These are phyloP conservation scores for Hypericum perforatum DNA, from an alignment of 345 rosid genomes.

Conservation along the genomic window DNA sequence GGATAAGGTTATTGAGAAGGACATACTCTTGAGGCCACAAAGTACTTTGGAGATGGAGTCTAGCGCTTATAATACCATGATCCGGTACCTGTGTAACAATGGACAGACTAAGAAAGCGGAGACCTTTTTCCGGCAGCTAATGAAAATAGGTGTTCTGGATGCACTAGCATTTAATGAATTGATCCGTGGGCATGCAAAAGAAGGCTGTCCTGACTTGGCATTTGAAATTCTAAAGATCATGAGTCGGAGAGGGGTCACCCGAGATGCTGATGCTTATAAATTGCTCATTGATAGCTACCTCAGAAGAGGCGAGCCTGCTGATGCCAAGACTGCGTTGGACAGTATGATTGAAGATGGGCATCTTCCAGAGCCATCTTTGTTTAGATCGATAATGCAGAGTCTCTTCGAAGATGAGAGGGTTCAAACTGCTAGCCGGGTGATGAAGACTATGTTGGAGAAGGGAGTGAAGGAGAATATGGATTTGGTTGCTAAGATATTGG, in stretches of 20 bases:
- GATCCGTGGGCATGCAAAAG: constrained; percentile 67
- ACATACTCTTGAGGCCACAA: constrained; percentile 65
- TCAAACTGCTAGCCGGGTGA: constrained; percentile 86
- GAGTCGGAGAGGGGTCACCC: constrained; percentile 63
- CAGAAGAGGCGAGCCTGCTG: constrained; percentile 90
- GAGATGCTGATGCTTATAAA: constrained; percentile 60
- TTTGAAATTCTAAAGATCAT: constrained; percentile 79
- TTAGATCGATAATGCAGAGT: constrained; percentile 75
- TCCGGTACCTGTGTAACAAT: constrained; percentile 54
- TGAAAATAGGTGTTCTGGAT: constrained; percentile 80
- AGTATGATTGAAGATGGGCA: constrained; percentile 80
- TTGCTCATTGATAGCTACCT: constrained; percentile 72
- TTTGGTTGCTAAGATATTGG: constrained; percentile 62
- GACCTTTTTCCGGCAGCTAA: constrained; percentile 68
- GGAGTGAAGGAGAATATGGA: constrained; percentile 72
- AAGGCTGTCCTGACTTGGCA: constrained; percentile 68
- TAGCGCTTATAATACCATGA: constrained; percentile 54
- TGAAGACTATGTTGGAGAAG: constrained; percentile 83
- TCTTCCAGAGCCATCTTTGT: constrained; percentile 53
- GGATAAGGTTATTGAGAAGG: constrained; percentile 67
- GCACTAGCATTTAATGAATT: constrained; percentile 59
- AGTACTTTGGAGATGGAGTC: constrained; percentile 52
- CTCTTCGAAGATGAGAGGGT: constrained; percentile 81
- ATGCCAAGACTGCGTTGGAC: constrained; percentile 77
- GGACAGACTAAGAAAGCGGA: constrained; percentile 79